phyloP scores from a whole-genome alignment of 306 rosid species.

The Dryas alaskensis region DNA sequence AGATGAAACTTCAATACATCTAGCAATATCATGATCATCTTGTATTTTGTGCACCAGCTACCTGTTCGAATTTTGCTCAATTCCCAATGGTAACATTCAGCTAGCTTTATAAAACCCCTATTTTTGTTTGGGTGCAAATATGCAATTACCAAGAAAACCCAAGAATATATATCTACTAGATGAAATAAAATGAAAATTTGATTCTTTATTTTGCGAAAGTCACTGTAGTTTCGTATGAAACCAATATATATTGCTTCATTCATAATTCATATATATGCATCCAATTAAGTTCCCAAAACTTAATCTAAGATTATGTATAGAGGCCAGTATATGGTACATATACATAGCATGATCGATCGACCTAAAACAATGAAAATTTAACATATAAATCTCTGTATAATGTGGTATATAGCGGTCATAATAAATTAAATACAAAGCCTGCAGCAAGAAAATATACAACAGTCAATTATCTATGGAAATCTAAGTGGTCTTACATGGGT shows the following conservation, averaged over 20 bases:
- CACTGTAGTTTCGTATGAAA: not conserved
- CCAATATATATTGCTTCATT: not conserved
- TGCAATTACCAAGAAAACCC: constrained; percentile 13
- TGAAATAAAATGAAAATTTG: not conserved
- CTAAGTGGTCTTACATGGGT: constrained; percentile 21
- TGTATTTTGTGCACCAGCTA: constrained; percentile 18
- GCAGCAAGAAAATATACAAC: not conserved
- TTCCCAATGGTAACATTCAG: constrained; percentile 1
- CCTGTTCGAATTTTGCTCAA: not conserved
- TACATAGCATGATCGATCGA: too few species aligned
- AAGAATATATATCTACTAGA: not conserved
- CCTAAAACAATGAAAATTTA: too few species aligned
- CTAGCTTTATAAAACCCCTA: not conserved
- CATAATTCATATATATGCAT: constrained; percentile 1
- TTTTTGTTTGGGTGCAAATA: not conserved
- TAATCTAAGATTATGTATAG: not conserved
- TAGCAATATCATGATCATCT: not conserved
- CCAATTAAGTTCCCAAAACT: constrained; percentile 6
- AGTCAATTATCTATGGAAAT: not conserved
- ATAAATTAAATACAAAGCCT: too few species aligned
- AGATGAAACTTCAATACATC: not conserved
- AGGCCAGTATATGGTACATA: too few species aligned
- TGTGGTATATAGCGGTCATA: too few species aligned
- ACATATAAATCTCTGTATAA: too few species aligned
- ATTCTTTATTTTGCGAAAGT: not conserved